Percentiles rank a stretch among this genome's conserved stretches.
Evolutionary conservation across 208 protist species (phyloP).

Genomic region (Strigomonas culicis): DNA sequence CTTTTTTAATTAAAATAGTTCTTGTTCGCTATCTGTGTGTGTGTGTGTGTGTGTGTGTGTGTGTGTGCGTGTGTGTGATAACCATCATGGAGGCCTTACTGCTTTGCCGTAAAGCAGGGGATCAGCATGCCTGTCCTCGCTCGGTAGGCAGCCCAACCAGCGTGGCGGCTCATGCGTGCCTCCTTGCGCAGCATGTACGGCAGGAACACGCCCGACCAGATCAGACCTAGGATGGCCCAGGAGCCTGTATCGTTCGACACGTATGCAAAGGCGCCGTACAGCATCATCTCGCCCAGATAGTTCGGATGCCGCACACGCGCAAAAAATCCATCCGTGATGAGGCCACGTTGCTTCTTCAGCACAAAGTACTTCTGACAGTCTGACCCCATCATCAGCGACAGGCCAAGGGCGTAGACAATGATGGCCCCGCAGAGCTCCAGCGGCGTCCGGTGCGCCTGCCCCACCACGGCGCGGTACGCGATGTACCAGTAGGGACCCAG

Average conservation of each 20-base stretch:
- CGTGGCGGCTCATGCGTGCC: constrained; percentile 67
- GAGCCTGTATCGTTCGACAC: constrained; percentile 48
- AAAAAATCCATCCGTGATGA: constrained; percentile 87
- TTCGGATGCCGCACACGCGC: constrained; percentile 76
- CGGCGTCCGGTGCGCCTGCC: constrained; percentile 36
- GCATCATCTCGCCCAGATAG: constrained; percentile 87
- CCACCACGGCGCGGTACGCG: constrained; percentile 73
- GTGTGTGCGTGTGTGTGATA: no score
- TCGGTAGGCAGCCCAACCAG: constrained; percentile 58
- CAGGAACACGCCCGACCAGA: constrained; percentile 69
- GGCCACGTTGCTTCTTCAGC: constrained; percentile 47
- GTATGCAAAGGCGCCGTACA: constrained; percentile 82
- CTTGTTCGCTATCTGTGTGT: no score
- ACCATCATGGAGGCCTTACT: no score
- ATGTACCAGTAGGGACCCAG: constrained; percentile 84
- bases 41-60: no score
- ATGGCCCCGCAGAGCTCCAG: constrained; percentile 39
- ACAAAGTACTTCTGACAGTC: constrained; percentile 87
- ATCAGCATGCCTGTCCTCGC: constrained; percentile 51
- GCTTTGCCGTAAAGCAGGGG: constrained; percentile 30
- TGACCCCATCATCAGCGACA: constrained; percentile 69
- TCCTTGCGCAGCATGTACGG: constrained; percentile 82
- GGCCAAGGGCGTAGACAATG: constrained; percentile 57
- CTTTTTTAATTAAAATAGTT: no score
- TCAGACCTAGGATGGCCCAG: constrained; percentile 47